Base-by-base conservation (phyloP, 768 basidiomycete species). In the Pisolithus tinctorius region DNA sequence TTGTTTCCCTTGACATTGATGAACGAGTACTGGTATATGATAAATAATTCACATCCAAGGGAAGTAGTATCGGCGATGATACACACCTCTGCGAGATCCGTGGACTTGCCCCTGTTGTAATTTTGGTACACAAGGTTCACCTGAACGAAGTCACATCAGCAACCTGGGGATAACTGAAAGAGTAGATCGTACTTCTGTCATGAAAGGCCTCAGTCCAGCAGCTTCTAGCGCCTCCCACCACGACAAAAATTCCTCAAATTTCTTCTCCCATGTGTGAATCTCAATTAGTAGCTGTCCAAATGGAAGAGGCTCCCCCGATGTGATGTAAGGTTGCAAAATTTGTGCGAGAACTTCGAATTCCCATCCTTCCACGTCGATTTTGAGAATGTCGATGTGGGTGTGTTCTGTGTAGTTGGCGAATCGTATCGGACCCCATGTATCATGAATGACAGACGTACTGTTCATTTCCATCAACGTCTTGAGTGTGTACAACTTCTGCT, bases 71-170 rank as follows among this genome's bases (percentile, higher is more conserved):
- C 13, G 7, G 34, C 7, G 30, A 31, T 25, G 20, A 44, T 10
- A 41, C 68, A 36, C 55, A 77, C 78, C 71, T 80, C 80, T 6
- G 73, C 75, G 13, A 81, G 71, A 50, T 79, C 76, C 13, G 76
- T 61, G 1, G 66, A 71, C 20, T 64, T 64, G 4, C 70, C 70
- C 51, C 62, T 70, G 58, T 81, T 79, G 61, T 80, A 81, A 56
- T 80, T 81, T 50, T 75, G 74, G 58, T 81, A 81, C 17, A 81
- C 77, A 40, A 81, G 63, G 61, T 81, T 81, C 23, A 80, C 75
- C 76, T 79, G 54, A 45, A 27, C n/a, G 3, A 53, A 1, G 20
- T 20, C 20, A 20, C 17, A n/a, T 58, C 14, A 66, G 55, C 36
- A 23, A 43, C 16, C 4, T 1, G 27, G 31, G 9, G 9, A 11